Base-by-base conservation (phyloP, 192 early-diverging fungal species). In the Coemansia sp. region DNA sequence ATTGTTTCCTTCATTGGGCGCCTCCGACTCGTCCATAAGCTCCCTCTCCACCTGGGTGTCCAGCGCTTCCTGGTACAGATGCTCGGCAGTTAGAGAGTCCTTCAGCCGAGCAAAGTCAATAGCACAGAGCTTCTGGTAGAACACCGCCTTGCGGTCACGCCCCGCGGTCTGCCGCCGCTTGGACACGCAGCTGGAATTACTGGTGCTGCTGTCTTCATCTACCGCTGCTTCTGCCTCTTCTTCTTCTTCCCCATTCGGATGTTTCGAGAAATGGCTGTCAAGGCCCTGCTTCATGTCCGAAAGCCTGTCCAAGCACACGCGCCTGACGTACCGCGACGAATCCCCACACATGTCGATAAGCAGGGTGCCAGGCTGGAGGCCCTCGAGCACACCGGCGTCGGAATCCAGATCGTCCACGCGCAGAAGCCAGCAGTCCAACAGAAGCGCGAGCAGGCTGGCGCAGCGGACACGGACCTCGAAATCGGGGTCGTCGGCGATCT, bases 401-500 rank as follows among this genome's bases (percentile, higher is more conserved):
- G 21, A 26, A 13, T 43, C 61, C 6, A 5, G 10, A 15, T 32
- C 32, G 13, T 13, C 40, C 21, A 10, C 21, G 54, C 23, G 21
- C 10, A 48, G 65, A 26, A 72, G 67, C 50, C 52, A 44, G 42
- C 56, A 68, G 44, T 43, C 21, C n/a, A 47, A n/a, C 8, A 77
- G 61, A 58, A 56, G 18, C 3, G 73, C 56, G 15, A 75, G 47
- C 0, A 84, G 15, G 3, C 45, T 50, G 1, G 68, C 70, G 38
- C 72, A 75, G 0, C 82, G 73, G 26, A 84, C 70, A n/a, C 82
- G 76, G 1, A 84, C 77, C 58, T 84, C 82, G 44, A 74, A 84
- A 45, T 84, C 82, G 0, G 74, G 61, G 18, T 77, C 70, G 40
- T 78, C 76, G 1, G 67, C 63, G 10, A 73, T 49, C 52, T 56